phyloP scores from a whole-genome alignment of 2,329 filamentous ascomycete species.

The Elsinoe batatas region DNA sequence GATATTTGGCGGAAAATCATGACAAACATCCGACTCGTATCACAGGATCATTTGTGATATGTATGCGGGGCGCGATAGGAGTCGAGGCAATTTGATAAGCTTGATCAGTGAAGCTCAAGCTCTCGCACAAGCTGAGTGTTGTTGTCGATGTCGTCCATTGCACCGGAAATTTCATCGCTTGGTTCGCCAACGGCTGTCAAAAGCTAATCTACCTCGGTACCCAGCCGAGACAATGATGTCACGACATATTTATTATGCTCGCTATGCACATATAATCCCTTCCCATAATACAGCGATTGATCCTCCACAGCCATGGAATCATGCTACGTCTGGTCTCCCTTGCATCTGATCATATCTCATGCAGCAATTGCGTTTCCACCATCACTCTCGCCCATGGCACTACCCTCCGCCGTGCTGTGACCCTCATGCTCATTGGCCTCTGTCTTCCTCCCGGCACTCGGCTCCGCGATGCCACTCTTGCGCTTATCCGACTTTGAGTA shows the following conservation, averaged over 20 bases:
- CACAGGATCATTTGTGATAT: too few species aligned
- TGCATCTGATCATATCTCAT: too few species aligned
- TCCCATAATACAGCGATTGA: too few species aligned
- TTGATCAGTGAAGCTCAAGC: too few species aligned
- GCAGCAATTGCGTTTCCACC: too few species aligned
- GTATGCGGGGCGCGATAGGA: too few species aligned
- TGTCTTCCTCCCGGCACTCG: background rate
- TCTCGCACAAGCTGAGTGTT: too few species aligned
- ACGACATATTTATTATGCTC: background rate
- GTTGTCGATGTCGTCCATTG: background rate
- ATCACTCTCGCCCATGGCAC: background rate
- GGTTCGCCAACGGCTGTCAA: background rate
- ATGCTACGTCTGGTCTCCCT: too few species aligned
- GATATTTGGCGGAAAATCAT: background rate
- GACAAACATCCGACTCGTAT: too few species aligned
- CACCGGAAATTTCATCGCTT: background rate
- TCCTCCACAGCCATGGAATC: background rate
- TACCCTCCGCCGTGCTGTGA: background rate
- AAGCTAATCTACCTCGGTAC: conserved; percentile 5
- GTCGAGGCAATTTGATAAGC: too few species aligned
- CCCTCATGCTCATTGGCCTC: background rate
- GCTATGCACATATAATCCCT: too few species aligned
- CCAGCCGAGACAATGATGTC: background rate
- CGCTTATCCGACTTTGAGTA: background rate
- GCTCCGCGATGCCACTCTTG: background rate